phyloP scores from a whole-genome alignment of 768 basidiomycete genomes.

The Mycena olivaceomarginata region DNA sequence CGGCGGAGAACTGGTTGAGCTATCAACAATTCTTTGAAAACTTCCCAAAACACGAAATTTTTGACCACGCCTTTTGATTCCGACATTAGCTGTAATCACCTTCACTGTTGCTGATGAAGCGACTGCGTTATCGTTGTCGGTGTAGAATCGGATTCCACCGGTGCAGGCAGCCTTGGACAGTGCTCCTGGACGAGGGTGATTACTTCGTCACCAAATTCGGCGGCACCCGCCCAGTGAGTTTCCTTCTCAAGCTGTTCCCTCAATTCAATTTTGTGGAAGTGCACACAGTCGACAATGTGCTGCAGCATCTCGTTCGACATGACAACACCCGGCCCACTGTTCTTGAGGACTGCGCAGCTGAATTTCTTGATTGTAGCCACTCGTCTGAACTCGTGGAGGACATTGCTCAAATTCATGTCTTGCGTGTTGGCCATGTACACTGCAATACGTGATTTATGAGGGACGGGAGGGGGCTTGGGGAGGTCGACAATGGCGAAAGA shows the following conservation, averaged over 20 bases:
- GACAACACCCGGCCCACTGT: not conserved
- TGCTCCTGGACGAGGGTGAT: not conserved
- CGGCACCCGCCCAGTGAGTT: not conserved
- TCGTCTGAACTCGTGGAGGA: not conserved
- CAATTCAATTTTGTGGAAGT: not conserved
- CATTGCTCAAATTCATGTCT: not conserved
- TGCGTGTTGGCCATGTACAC: not conserved
- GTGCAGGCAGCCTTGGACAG: not conserved
- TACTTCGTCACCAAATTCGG: not conserved
- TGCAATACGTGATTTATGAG: not conserved
- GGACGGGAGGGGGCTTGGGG: not conserved
- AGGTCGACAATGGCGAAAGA: not conserved
- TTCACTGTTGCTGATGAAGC: too few relatives aligned
- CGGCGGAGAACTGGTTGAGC: too few relatives aligned
- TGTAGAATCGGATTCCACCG: too few relatives aligned
- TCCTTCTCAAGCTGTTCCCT: not conserved
- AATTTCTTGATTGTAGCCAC: not conserved
- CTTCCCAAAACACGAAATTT: too few relatives aligned
- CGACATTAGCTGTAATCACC: too few relatives aligned
- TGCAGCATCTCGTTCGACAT: not conserved
- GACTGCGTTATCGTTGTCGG: too few relatives aligned
- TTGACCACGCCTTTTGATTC: too few relatives aligned
- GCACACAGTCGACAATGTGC: slow-evolving; percentile 5
- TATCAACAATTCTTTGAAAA: too few relatives aligned
- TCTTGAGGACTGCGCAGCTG: not conserved